Conservation (phyloP, 1,284 basidiomycete species). For the Cutaneotrichosporon sp. region DNA sequence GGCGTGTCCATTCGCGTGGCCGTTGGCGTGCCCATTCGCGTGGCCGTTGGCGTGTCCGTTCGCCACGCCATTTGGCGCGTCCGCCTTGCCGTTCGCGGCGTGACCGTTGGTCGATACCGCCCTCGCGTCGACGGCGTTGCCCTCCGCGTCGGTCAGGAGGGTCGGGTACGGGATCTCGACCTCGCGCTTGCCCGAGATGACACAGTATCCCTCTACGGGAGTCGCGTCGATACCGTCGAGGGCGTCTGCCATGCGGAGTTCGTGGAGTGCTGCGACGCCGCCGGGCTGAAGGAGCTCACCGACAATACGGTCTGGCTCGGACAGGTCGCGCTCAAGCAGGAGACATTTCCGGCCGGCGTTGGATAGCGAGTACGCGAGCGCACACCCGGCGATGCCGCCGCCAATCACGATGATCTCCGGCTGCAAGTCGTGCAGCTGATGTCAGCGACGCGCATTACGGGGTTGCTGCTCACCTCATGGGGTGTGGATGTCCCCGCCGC, state of each 20-base stretch:
- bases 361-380: slow-evolving; percentile 55
- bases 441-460: slow-evolving; percentile 1
- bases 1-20: slow-evolving; percentile 4
- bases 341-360: slow-evolving; percentile 56
- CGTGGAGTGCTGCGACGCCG: slow-evolving; percentile 70
- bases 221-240: slow-evolving; percentile 85
- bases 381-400: slow-evolving; percentile 77
- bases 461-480: not conserved
- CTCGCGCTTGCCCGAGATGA: slow-evolving; percentile 55
- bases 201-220: slow-evolving; percentile 80
- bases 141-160: slow-evolving; percentile 39
- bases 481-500: not conserved
- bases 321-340: slow-evolving; percentile 78
- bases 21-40: slow-evolving; percentile 1
- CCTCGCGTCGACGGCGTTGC: slow-evolving; percentile 1
- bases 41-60: slow-evolving; percentile 5
- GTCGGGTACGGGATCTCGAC: slow-evolving; percentile 79
- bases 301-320: slow-evolving; percentile 92
- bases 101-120: not conserved
- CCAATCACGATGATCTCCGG: slow-evolving; percentile 68
- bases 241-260: slow-evolving; percentile 65
- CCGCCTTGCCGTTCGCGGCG: slow-evolving; percentile 10
- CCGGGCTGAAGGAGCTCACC: slow-evolving; percentile 96
- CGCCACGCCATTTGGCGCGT: not conserved
- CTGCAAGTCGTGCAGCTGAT: slow-evolving; percentile 22